A percentile compares a stretch with the other conserved stretches of the same genome.
phyloP scores from a whole-genome alignment of 306 rosid species.

The Dalbergia cultrata region DNA sequence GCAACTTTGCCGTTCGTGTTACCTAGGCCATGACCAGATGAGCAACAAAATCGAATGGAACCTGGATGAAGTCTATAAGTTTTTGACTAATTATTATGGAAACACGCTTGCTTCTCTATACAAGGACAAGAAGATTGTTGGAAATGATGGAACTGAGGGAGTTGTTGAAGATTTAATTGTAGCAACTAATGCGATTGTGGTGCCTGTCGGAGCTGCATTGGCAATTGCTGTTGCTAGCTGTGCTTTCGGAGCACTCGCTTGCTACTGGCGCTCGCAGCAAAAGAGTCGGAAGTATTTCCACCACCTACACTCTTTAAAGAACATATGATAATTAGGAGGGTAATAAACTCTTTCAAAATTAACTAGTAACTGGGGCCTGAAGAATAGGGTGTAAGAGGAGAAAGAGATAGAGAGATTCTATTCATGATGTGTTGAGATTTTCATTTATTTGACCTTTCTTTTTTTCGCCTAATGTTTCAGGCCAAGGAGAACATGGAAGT shows the following conservation, averaged over 20 bases:
- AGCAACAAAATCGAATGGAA: constrained; percentile 72
- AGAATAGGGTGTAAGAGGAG: constrained; percentile 42
- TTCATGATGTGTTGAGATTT: constrained; percentile 41
- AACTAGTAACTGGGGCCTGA: constrained; percentile 42
- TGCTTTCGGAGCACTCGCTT: constrained; percentile 97
- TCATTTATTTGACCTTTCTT: constrained; percentile 45
- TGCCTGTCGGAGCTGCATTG: constrained; percentile 96
- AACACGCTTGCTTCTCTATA: constrained; percentile 67
- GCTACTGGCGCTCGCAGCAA: constrained; percentile 98
- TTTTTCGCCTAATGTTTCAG: constrained; percentile 69
- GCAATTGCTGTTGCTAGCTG: constrained; percentile 98
- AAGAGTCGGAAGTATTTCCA: constrained; percentile 99
- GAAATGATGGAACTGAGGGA: constrained; percentile 43
- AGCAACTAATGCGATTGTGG: constrained; percentile 75
- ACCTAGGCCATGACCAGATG: constrained; percentile 51
- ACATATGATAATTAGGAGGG: constrained; percentile 94
- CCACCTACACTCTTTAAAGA: constrained; percentile 94
- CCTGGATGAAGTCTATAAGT: constrained; percentile 67
- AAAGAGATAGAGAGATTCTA: constrained; percentile 37
- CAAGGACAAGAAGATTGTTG: constrained; percentile 57
- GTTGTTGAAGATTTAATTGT: constrained; percentile 68
- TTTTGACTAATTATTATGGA: constrained; percentile 71
- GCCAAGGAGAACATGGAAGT: constrained; percentile 90
- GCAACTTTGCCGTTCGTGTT: constrained; percentile 84
- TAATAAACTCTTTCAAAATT: constrained; percentile 72